Conservation (phyloP, 495 filamentous ascomycete genomes). For the Neohortaea acidophila region DNA sequence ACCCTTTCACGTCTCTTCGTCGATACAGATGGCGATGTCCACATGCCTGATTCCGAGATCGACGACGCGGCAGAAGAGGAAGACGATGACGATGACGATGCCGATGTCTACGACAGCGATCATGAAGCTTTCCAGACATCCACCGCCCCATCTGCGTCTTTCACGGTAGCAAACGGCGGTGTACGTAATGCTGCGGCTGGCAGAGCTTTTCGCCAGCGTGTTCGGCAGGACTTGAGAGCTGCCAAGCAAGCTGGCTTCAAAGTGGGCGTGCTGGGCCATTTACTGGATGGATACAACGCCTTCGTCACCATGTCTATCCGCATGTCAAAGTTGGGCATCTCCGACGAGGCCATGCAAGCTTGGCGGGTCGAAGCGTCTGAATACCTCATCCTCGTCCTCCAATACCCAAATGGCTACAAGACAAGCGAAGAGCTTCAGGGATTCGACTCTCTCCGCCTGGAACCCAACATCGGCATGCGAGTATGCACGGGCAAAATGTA, state of each 20-base stretch:
- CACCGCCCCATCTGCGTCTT: not conserved
- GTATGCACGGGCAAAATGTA: slow-evolving; percentile 39
- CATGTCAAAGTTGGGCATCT: slow-evolving; percentile 55
- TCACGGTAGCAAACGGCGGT: slow-evolving; percentile 1
- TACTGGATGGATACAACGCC: slow-evolving; percentile 30
- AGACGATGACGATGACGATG: slow-evolving; percentile 19
- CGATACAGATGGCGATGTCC: slow-evolving; percentile 23
- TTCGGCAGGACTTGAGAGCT: slow-evolving; percentile 47
- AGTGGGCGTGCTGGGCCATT: slow-evolving; percentile 45
- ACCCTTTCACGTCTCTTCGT: slow-evolving; percentile 7
- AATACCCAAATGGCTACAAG: slow-evolving; percentile 44
- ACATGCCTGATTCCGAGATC: slow-evolving; percentile 25
- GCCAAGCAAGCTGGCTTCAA: slow-evolving; percentile 57
- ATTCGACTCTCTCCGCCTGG: slow-evolving; percentile 9
- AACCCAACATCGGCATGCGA: slow-evolving; percentile 25
- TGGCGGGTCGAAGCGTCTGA: slow-evolving; percentile 56
- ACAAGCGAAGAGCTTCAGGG: slow-evolving; percentile 35
- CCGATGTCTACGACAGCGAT: slow-evolving; percentile 16
- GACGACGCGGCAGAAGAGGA: slow-evolving; percentile 25
- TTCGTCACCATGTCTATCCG: slow-evolving; percentile 51
- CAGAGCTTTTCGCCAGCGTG: slow-evolving; percentile 20
- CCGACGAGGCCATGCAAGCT: slow-evolving; percentile 57
- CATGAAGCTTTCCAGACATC: slow-evolving; percentile 12
- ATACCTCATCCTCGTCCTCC: slow-evolving; percentile 66
- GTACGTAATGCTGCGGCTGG: slow-evolving; percentile 12